Conservation (phyloP, 2,329 filamentous ascomycete genomes). For the Fusarium irregulare region DNA sequence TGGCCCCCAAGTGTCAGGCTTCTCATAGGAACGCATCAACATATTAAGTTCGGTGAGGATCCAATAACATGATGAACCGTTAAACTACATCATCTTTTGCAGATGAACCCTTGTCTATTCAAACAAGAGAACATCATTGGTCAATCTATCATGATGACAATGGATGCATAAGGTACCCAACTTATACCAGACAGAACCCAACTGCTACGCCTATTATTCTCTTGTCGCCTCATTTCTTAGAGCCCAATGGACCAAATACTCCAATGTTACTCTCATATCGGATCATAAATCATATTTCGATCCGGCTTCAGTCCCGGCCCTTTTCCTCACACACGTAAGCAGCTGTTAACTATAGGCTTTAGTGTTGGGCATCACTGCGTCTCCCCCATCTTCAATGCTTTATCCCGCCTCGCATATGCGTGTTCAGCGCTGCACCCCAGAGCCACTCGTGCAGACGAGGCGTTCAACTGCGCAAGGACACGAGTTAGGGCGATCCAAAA, state of each 20-base stretch:
- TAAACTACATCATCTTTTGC: slow-evolving; percentile 5
- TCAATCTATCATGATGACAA: slow-evolving; percentile 4
- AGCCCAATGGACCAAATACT: not conserved
- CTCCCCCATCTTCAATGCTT: slow-evolving; percentile 17
- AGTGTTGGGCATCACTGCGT: slow-evolving; percentile 46
- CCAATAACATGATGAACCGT: slow-evolving; percentile 23
- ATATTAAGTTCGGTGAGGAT: slow-evolving; percentile 6
- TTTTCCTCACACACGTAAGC: slow-evolving; percentile 29
- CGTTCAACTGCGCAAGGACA: slow-evolving; percentile 19
- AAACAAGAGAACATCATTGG: slow-evolving; percentile 17
- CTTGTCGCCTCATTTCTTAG: slow-evolving; percentile 10
- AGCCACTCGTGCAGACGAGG: slow-evolving; percentile 36
- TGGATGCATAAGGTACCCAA: slow-evolving; percentile 18
- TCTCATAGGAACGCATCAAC: slow-evolving; percentile 11
- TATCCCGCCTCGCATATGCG: slow-evolving; percentile 23
- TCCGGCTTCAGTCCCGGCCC: slow-evolving; percentile 5
- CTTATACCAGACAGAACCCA: slow-evolving; percentile 25
- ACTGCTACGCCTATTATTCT: not conserved
- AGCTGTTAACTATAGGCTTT: slow-evolving; percentile 13
- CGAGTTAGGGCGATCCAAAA: slow-evolving; percentile 8
- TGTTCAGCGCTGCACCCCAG: slow-evolving; percentile 28
- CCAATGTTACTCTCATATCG: not conserved
- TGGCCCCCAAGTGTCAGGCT: slow-evolving; percentile 10
- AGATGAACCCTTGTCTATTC: slow-evolving; percentile 16
- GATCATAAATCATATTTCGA: slow-evolving; percentile 7